Evolutionary conservation across 306 rosid genomes (phyloP).

Genomic region (Dryas alaskensis): DNA sequence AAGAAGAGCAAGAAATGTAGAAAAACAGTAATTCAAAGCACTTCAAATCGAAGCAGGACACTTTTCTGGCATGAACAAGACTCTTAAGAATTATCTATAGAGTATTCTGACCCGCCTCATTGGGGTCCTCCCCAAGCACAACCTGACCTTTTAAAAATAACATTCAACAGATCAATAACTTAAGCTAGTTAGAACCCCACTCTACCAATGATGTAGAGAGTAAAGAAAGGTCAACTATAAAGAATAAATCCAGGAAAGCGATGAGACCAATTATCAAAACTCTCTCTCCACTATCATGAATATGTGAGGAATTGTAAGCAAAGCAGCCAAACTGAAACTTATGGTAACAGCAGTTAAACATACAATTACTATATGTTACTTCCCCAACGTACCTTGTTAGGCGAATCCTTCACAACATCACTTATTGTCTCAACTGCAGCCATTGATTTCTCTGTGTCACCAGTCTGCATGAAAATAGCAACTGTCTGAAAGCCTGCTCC

Average conservation of each 20-base stretch:
- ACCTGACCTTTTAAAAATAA: too few species aligned
- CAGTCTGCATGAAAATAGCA: conserved; percentile 99
- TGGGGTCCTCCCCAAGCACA: too few species aligned
- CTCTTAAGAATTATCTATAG: too few species aligned
- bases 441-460: conserved; percentile 56
- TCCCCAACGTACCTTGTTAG: conserved; percentile 64
- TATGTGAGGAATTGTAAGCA: background rate
- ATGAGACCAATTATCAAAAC: background rate
- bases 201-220: background rate
- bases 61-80: too few species aligned
- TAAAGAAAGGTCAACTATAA: background rate
- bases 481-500: conserved; percentile 99
- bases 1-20: too few species aligned
- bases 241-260: background rate
- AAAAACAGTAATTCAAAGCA: too few species aligned
- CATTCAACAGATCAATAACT: too few species aligned
- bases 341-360: background rate
- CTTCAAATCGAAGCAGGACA: too few species aligned
- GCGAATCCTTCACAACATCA: conserved; percentile 75
- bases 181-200: too few species aligned
- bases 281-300: background rate
- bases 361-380: conserved; percentile 16
- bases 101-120: too few species aligned
- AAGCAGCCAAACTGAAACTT: background rate
- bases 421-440: conserved; percentile 54